phyloP scores from a whole-genome alignment of 2,329 filamentous ascomycete genomes.

The Sporothrix luriei region DNA sequence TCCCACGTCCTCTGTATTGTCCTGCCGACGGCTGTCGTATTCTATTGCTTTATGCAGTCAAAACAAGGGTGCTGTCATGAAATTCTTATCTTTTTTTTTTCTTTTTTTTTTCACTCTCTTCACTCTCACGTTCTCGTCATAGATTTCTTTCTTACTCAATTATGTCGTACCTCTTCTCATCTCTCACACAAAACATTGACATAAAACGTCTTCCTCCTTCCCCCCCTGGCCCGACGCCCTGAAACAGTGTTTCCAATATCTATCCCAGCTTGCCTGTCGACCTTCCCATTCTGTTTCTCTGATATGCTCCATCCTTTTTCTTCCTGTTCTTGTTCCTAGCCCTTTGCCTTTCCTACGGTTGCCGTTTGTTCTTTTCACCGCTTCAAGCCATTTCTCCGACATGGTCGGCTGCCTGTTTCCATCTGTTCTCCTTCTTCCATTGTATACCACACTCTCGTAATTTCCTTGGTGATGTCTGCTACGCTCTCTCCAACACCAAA shows the following conservation, averaged over 20 bases:
- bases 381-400: constrained; percentile 8
- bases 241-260: constrained; percentile 25
- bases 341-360: not conserved
- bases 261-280: not conserved
- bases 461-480: not conserved
- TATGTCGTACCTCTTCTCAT: constrained; percentile 6
- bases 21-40: not conserved
- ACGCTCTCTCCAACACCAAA: not conserved
- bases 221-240: not conserved
- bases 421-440: not conserved
- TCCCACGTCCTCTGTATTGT: not conserved
- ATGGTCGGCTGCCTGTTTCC: not conserved
- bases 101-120: not conserved
- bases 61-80: not conserved
- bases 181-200: constrained; percentile 23
- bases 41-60: not conserved
- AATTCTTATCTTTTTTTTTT: not conserved
- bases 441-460: not conserved
- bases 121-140: not conserved
- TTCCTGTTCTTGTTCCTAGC: not conserved
- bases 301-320: not conserved
- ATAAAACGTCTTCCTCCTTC: constrained; percentile 12
- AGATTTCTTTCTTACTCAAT: not conserved
- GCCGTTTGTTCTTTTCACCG: constrained; percentile 16
- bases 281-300: not conserved